Base-by-base conservation (phyloP, 768 basidiomycete genomes). In the Suillus hirtellus region DNA sequence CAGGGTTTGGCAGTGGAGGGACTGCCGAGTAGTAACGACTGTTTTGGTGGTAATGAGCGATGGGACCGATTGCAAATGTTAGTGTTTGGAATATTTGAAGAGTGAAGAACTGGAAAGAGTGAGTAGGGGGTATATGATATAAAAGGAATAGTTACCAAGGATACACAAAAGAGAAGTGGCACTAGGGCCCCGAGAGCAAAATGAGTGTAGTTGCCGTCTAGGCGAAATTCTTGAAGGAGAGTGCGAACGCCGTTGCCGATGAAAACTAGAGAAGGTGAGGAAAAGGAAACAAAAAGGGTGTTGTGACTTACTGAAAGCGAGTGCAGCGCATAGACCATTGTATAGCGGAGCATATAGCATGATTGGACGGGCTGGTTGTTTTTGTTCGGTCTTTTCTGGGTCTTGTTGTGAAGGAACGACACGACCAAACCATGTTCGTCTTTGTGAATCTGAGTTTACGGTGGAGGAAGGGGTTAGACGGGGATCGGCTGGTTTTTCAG, bases 221-320 rank as follows among this genome's bases (percentile, higher is more conserved):
- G 79, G 62, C 77, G 62, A 66, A 77, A 84, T 69, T 86, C 84
- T 24, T 77, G 71, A 10, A 95, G 64, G 43, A 95, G 71, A 4
- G 82, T 84, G 65, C 84, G 86, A 68, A 89, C 52, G 54, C 86
- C 86, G 68, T 85, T 88, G 0, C 87, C 86, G 14, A 89, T 79
- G 69, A 90, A 90, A 42, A 88, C 85, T 67, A 82, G 75, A 80
- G 0, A 43, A 1, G 4, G 17, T n/a, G 27, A 59, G 35, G 64
- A 62, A 14, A 52, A 43, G 60, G 65, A 60, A 53, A 47, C 24
- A 54, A 31, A 24, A 6, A 38, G 38, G 3, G 10, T 34, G n/a
- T 3, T 11, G 0, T 19, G 53, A 52, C 17, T 4, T 0, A 74
- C 73, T 64, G 59, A 58, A 17, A 37, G 73, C 63, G 15, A 74